Base-by-base conservation (phyloP, 169 alveolate species). In the Theileria orientalis region DNA sequence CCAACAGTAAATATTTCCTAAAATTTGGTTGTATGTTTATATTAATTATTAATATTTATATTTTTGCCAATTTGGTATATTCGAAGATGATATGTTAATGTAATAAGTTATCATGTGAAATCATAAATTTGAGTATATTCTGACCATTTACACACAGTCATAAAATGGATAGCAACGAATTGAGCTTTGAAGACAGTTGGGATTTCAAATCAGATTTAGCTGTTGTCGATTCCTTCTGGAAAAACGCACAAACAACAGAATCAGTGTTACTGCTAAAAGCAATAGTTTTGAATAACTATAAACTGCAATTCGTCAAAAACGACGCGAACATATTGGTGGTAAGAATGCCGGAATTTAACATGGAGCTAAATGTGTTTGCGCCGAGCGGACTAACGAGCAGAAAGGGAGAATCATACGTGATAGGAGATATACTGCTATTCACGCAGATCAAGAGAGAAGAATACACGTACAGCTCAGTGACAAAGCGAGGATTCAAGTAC, bases 401-500 rank as follows among this genome's bases (percentile, higher is more conserved):
- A 19, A 51, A 82, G 29, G 89, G 85, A 8, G 89, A 82, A 47
- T 9, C 72, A 40, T 82, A 82, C 76, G 44, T 70, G 3, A 49
- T 82, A 0, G 89, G 85, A 0, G 89, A 82, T 40, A 47, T 82
- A 9, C 25, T 82, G 21, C 47, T 74, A 13, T 59, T 69, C 14
- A 29, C 47, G 27, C 47, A 57, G 23, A 56, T 82, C 3, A 32
- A 64, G 35, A 66, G 85, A 42, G 84, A 80, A 44, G 90, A 69
- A 37, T 88, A 88, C 69, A 88, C 91, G 3, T 88, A 80, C 69
- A 76, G 88, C 33, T 83, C 84, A 32, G 79, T 88, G 33, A 83
- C 85, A 30, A 69, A 84, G 25, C 56, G 86, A 56, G 93, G 91
- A 25, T 88, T 84, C 83, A 88, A 82, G 85, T 88, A 88, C 68